These are phyloP conservation scores for Alternaria arborescens DNA, from an alignment of 2,329 filamentous ascomycete species.

Conservation along the genomic window DNA sequence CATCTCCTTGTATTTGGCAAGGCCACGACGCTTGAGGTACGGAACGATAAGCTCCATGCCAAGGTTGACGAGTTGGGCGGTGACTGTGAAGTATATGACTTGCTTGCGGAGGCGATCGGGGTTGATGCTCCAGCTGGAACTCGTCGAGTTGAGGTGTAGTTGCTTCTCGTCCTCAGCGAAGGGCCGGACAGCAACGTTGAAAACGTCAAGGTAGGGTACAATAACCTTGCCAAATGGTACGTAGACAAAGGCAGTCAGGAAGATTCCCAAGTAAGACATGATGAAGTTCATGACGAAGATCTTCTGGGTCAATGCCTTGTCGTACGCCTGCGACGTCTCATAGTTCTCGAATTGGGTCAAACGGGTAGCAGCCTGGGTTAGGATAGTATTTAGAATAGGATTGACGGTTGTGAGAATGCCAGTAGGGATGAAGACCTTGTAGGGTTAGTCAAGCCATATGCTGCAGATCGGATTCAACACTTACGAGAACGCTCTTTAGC, in stretches of 20 bases:
- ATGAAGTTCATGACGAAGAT: conserved; percentile 97
- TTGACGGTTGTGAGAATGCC: conserved; percentile 83
- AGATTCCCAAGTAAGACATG: conserved; percentile 85
- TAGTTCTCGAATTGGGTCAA: conserved; percentile 92
- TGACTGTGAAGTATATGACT: conserved; percentile 95
- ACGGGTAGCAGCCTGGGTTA: conserved; percentile 78
- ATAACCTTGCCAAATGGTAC: conserved; percentile 88
- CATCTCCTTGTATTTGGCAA: conserved; percentile 80
- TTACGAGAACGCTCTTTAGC: conserved; percentile 82
- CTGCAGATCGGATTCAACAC: conserved; percentile 37
- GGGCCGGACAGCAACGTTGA: conserved; percentile 75
- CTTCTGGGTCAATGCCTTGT: conserved; percentile 87
- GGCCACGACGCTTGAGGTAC: conserved; percentile 79
- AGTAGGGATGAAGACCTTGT: conserved; percentile 84
- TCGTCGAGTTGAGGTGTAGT: conserved; percentile 55
- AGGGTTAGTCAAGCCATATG: conserved; percentile 1
- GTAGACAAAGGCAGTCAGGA: conserved; percentile 92
- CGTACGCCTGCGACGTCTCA: conserved; percentile 82
- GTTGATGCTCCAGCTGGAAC: conserved; percentile 80
- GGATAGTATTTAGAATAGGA: conserved; percentile 76
- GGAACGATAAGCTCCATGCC: conserved; percentile 85
- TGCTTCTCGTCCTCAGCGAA: conserved; percentile 80
- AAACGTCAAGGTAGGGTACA: conserved; percentile 85
- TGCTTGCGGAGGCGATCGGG: conserved; percentile 84
- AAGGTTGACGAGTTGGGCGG: conserved; percentile 89